phyloP scores from a whole-genome alignment of 225 moss, liverwort and hornwort species.

The Rhytidiadelphus loreus region DNA sequence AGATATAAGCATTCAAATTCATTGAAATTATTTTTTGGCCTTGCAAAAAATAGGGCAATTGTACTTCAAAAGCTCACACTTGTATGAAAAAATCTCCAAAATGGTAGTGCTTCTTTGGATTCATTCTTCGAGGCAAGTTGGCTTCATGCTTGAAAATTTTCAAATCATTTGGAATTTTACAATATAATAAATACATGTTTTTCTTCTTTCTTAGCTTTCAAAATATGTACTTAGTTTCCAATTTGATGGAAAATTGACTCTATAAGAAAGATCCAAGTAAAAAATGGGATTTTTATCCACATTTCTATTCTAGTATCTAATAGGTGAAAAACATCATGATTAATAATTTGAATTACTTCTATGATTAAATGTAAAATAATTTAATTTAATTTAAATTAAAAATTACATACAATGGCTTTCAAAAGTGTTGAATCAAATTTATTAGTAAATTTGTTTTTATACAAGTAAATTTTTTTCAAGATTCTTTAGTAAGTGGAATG shows the following conservation, averaged over 20 bases:
- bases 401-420: too few relatives aligned
- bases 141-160: too few relatives aligned
- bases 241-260: background rate
- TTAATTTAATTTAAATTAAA: too few relatives aligned
- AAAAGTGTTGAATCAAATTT: background rate
- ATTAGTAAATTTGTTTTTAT: background rate
- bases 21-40: too few relatives aligned
- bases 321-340: background rate
- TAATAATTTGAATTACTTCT: background rate
- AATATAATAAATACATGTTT: background rate
- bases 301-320: background rate
- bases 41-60: too few relatives aligned
- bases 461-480: background rate
- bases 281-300: background rate
- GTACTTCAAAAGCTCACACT: too few relatives aligned
- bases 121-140: too few relatives aligned
- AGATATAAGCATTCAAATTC: too few relatives aligned
- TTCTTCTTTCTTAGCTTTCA: background rate
- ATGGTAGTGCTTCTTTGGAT: too few relatives aligned
- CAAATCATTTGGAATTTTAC: too few relatives aligned
- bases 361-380: background rate
- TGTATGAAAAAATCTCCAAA: too few relatives aligned
- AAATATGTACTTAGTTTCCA: background rate
- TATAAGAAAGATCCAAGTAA: rapidly evolving
- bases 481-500: background rate